Evolutionary conservation across 1,139 yeast genomes (phyloP), one percentile per base, ranked within the genome.

Genomic region (Candida tunisiensis): DNA sequence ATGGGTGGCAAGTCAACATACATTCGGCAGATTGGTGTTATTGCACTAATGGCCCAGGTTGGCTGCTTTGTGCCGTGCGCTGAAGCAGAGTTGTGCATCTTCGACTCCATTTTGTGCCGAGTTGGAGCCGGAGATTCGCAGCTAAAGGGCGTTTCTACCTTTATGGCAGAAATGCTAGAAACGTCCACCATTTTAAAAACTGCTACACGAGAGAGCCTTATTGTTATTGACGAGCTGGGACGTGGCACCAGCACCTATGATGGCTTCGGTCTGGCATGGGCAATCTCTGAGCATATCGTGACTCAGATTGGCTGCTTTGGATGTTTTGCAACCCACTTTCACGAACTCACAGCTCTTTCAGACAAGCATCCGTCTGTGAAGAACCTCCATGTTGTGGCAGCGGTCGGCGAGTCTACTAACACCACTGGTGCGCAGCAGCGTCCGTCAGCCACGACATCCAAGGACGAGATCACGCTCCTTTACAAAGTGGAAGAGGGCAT

Each of bases 91-190:
- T 49, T 88, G 22, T 72, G 85, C 5, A 61, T 88, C 2, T 82
- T 83, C 37, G 98, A 88, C 53, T 83, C 94, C 2, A 78, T 88
- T 8, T 62, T 88, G 35, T 92, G 96, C 9, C 70, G 98, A 43
- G 94, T 88, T n/a, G 98, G 98, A 10, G 96, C 98, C 2, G 93
- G 95, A 7, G 98, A 88, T 49, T 85, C 95, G 0, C 98, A 88
- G 51, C 62, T 88, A 42, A 85, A 85, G 51, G 98, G 98, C 15
- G 80, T 88, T 23, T 83, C 95, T 0, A 88, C 98, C 0, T 88
- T 88, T 42, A 88, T 88, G 98, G 83, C 92, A 22, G 98, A 88
- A 49, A 88, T 88, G 96, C 61, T 88, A 34, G 98, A 88, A 45
- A 88, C 94, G 19, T 82, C 95, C 0, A 74, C 93, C 1, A 88